A percentile compares a stretch with the other conserved stretches of the same genome.
phyloP scores from a whole-genome alignment of 2,329 filamentous ascomycete species.

The Penicillium concentricum region DNA sequence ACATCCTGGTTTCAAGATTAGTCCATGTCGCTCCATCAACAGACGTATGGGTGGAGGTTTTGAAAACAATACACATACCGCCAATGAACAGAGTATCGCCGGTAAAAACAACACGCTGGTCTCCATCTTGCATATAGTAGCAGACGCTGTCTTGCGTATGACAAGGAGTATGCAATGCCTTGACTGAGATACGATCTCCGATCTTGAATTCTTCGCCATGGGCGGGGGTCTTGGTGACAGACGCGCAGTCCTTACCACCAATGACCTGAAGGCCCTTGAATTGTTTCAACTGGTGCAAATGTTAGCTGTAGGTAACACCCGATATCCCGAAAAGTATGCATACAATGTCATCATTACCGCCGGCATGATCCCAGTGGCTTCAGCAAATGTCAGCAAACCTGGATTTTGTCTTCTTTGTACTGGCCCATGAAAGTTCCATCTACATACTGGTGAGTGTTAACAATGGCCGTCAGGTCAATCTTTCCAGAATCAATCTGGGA shows the following conservation, averaged over 20 bases:
- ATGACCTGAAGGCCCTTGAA: constrained; percentile 71
- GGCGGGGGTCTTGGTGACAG: constrained; percentile 72
- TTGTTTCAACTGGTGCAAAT: constrained; percentile 51
- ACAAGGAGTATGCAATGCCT: constrained; percentile 90
- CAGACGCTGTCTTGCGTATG: constrained; percentile 99
- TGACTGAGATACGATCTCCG: constrained; percentile 75
- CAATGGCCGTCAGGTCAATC: constrained; percentile 82
- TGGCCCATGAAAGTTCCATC: background rate
- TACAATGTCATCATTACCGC: constrained; percentile 83
- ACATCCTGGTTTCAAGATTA: constrained; percentile 61
- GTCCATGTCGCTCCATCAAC: background rate
- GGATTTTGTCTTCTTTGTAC: background rate
- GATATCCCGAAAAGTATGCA: constrained; percentile 19
- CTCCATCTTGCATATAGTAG: constrained; percentile 80
- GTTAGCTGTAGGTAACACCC: background rate
- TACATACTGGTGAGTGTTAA: constrained; percentile 94
- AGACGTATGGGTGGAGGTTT: background rate
- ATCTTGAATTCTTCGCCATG: constrained; percentile 79
- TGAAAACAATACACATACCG: constrained; percentile 51
- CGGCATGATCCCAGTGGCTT: constrained; percentile 92
- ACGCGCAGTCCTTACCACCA: constrained; percentile 81
- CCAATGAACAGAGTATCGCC: constrained; percentile 96
- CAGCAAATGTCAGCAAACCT: constrained; percentile 10
- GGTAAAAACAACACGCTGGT: constrained; percentile 78
- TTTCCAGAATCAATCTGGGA: constrained; percentile 67